A percentile compares a stretch with the other conserved stretches of the same genome.
Conservation (phyloP, 2,329 filamentous ascomycete species). For the Paracoccidioides brasiliensis region DNA sequence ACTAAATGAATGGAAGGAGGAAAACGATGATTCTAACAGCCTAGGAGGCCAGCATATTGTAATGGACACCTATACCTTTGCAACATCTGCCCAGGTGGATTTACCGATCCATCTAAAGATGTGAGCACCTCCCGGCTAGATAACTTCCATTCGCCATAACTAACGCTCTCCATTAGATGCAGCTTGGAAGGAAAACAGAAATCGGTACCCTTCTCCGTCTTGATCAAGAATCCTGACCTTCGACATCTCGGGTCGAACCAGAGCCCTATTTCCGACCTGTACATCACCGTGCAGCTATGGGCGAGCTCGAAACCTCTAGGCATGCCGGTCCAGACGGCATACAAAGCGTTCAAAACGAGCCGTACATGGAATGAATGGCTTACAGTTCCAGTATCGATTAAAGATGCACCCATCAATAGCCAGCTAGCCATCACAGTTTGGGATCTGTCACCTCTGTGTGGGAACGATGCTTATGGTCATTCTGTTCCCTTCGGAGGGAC, state of each 20-base stretch:
- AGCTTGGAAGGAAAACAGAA: slow-evolving; percentile 67
- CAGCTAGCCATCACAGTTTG: slow-evolving; percentile 87
- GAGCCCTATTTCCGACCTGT: slow-evolving; percentile 75
- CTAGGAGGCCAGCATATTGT: background rate
- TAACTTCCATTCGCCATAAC: background rate
- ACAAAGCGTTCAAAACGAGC: slow-evolving; percentile 70
- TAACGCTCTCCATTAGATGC: slow-evolving; percentile 38
- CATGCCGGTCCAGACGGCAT: slow-evolving; percentile 81
- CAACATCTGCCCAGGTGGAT: slow-evolving; percentile 71
- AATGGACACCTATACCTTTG: slow-evolving; percentile 92
- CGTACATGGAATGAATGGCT: slow-evolving; percentile 92
- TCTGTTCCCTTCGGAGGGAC: slow-evolving; percentile 88
- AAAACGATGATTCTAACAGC: background rate
- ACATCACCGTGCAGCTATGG: slow-evolving; percentile 86
- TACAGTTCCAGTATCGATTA: slow-evolving; percentile 70
- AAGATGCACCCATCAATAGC: slow-evolving; percentile 65
- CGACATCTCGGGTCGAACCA: slow-evolving; percentile 79
- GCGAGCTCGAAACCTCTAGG: slow-evolving; percentile 90
- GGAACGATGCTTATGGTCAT: slow-evolving; percentile 56
- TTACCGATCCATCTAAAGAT: slow-evolving; percentile 54
- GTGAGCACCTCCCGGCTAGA: slow-evolving; percentile 32
- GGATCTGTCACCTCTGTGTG: slow-evolving; percentile 76
- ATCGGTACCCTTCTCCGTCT: slow-evolving; percentile 60
- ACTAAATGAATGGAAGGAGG: background rate
- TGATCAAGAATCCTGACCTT: slow-evolving; percentile 65